A percentile compares a stretch with the other conserved stretches of the same genome.
Conservation (phyloP, 192 early-diverging fungal species). For the Gamsiella multidivaricata region DNA sequence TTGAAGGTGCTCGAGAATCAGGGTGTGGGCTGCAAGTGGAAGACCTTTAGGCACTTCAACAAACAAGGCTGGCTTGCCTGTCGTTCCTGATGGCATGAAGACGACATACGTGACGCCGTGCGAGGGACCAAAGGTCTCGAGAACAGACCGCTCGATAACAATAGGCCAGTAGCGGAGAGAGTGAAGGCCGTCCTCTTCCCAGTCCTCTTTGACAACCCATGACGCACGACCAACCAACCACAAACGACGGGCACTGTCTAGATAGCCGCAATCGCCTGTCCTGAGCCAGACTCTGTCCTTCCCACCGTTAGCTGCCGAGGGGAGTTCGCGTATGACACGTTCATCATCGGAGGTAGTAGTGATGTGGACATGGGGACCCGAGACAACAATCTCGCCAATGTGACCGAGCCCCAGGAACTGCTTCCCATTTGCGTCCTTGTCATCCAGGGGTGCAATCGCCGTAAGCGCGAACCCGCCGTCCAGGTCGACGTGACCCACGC, state of each 20-base stretch:
- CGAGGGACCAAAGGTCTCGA: slow-evolving; percentile 50
- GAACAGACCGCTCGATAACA: slow-evolving; percentile 44
- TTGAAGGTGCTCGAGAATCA: slow-evolving; percentile 47
- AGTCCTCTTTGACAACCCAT: slow-evolving; percentile 38
- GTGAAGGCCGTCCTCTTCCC: slow-evolving; percentile 20
- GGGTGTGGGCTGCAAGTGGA: slow-evolving; percentile 25
- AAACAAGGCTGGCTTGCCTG: slow-evolving; percentile 48
- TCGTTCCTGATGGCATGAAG: slow-evolving; percentile 42
- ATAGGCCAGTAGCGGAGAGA: slow-evolving; percentile 54
- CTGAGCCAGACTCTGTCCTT: slow-evolving; percentile 47
- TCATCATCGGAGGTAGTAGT: slow-evolving; percentile 50
- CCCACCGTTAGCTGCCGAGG: slow-evolving; percentile 20
- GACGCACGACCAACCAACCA: slow-evolving; percentile 51
- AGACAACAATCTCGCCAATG: slow-evolving; percentile 50
- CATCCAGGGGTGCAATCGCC: slow-evolving; percentile 33
- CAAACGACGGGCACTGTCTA: slow-evolving; percentile 26
- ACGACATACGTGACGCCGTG: slow-evolving; percentile 49
- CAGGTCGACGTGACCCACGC: slow-evolving; percentile 46
- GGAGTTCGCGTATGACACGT: slow-evolving; percentile 39
- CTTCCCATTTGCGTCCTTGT: slow-evolving; percentile 12
- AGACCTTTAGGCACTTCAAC: slow-evolving; percentile 43
- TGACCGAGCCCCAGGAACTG: slow-evolving; percentile 43
- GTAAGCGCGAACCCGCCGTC: slow-evolving; percentile 47
- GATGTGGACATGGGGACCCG: slow-evolving; percentile 51
- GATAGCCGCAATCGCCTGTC: slow-evolving; percentile 51